These are phyloP conservation scores for Amphichorda felina DNA, from an alignment of 2,329 filamentous ascomycete species.

Conservation along the genomic window DNA sequence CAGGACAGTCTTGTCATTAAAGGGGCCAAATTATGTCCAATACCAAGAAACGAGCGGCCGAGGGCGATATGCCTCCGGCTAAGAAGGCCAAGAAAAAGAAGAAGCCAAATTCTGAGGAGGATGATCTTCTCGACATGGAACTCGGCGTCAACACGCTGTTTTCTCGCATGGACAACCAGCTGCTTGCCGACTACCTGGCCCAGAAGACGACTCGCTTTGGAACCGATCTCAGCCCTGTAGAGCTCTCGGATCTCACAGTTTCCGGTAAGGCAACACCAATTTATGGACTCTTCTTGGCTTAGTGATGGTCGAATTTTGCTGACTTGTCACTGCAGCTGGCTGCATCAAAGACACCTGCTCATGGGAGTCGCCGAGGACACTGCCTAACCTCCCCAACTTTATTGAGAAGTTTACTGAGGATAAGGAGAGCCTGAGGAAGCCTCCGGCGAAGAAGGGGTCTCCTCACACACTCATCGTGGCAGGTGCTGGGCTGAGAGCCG, in stretches of 20 bases:
- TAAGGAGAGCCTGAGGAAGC: conserved; percentile 45
- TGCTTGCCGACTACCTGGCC: conserved; percentile 77
- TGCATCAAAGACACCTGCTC: conserved; percentile 70
- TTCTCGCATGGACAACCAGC: conserved; percentile 67
- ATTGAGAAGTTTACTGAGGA: conserved; percentile 55
- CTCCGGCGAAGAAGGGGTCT: conserved; percentile 56
- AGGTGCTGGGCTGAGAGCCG: conserved; percentile 71
- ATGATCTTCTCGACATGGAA: conserved; percentile 51
- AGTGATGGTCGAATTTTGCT: neutral
- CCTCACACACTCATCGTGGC: conserved; percentile 88
- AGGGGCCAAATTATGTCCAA: conserved; percentile 27
- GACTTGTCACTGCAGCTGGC: conserved; percentile 38
- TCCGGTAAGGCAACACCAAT: conserved; percentile 42
- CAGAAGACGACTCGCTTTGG: conserved; percentile 70
- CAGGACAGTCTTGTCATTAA: too few species aligned
- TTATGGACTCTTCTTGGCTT: too few species aligned
- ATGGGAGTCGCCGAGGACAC: conserved; percentile 53
- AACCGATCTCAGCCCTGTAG: conserved; percentile 68
- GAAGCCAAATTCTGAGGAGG: conserved; percentile 41
- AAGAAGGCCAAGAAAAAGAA: conserved; percentile 32
- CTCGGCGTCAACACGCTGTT: conserved; percentile 71
- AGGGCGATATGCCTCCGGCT: conserved; percentile 21
- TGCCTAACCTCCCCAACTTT: conserved; percentile 68
- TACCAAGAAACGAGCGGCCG: conserved; percentile 44
- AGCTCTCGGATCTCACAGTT: conserved; percentile 72